Base-by-base conservation (phyloP, 495 filamentous ascomycete species). In the Chaetomium tenue region DNA sequence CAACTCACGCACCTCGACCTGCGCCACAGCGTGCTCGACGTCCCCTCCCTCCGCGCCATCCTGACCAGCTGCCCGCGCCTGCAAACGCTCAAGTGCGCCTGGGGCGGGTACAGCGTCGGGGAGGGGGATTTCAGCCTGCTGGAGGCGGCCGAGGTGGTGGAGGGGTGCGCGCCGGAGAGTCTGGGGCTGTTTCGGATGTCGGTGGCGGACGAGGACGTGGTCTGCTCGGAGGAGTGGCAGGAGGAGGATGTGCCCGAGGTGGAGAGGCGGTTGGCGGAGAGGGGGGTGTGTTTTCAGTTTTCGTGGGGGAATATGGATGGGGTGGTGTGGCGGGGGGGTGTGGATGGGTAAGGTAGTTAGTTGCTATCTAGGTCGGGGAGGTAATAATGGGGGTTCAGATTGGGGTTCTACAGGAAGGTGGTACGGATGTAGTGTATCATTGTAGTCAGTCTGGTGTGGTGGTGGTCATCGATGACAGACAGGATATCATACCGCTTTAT, bases 241-340 rank as follows among this genome's bases (percentile, higher is more conserved):
- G 39, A 23, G 39, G 9, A 4, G 6, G 5, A 22, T 0, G 8
- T 56, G 8, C 7, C 16, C n/a, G 54, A 40, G 54, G 8, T 58
- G 55, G 3, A 3, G 22, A 20, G 55, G 0, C 20, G 16, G 20
- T 1, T 58, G 55, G 39, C 7, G 12, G 40, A 28, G 7, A 9
- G 56, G 42, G 55, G 37, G n/a, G n/a, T 58, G 23, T 18, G 25
- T 2, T 58, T 58, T 20, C 40, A 47, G 5, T 47, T 46, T 58
- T 16, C 37, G 11, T 5, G 26, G 15, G 18, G 6, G 9, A 44
- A 44, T 15, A 18, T 15, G 13, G 13, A 44, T 18, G 40, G 33
- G 33, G 33, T 37, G 33, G 40, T 4, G 40, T 44, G 40, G 11
- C 13, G 40, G 33, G 33, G 9, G 5, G 33, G 33, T 37, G 9